Evolutionary conservation across 768 basidiomycete species (phyloP), one percentile per base, ranked within the genome.

Genomic region (Boletus vinaceobasis): DNA sequence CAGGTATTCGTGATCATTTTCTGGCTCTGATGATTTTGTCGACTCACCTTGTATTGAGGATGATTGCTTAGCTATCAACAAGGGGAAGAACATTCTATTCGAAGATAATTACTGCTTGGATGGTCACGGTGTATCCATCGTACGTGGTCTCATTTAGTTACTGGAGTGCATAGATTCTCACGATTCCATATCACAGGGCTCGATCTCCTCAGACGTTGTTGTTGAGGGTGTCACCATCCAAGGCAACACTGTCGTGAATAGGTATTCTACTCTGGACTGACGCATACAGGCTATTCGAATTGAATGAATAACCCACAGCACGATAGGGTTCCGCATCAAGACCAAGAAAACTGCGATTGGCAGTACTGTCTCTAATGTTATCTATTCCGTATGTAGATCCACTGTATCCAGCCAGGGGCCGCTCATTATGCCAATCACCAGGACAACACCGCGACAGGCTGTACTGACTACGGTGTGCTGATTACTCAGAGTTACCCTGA

Each of bases 41-140:
- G 15, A 43, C 33, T 43, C 9, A 39, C 36, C 23, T 50, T 36
- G n/a, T n/a, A 32, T 54, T 56, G 66, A 69, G 77, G 84, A 88
- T 54, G 86, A 88, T 60, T 87, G 85, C 63, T 69, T 88, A 26
- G 83, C 86, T 19, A 74, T 80, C 60, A 76, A 75, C 60, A 53
- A 50, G 21, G 77, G 77, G 15, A 55, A 70, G 7, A 79, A 78
- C 57, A 79, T 82, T 43, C 37, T 71, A 26, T 75, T 87, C 71
- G 69, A 71, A 50, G 64, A 78, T 26, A 85, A 86, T 64, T 65
- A 65, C 23, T 87, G 86, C 68, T 67, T 71, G 3, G 75, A 75
- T 27, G 85, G 87, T 4, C 86, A 89, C 46, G 86, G 87, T 29
- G 80, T 86, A 56, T 85, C 83, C 5, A 75, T 87, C 27, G 75